Base-by-base conservation (phyloP, 805 yeast genomes). In the Candida alai region DNA sequence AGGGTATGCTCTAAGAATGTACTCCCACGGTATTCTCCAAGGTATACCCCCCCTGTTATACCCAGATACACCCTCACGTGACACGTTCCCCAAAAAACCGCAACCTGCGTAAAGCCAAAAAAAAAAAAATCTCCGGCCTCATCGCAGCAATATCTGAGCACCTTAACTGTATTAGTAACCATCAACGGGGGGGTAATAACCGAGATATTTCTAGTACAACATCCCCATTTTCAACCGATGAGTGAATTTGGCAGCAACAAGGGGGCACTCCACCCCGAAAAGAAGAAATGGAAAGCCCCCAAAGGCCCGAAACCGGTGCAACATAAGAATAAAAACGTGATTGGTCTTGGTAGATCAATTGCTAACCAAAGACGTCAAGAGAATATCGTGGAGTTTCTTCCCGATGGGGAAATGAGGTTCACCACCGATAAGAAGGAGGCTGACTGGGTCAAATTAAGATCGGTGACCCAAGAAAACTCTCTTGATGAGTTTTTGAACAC, bases 401-500 rank as follows among this genome's bases (percentile, higher is more conserved):
- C 95, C 19, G 93, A 83, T 63, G 95, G 94, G 45, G 94, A 84
- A 51, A 74, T 85, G 76, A 70, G 96, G 49, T 88, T 87, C 58
- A 84, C 95, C 13, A 87, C 96, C 0, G 83, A 78, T 42, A 81
- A 80, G 47, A 84, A 77, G 46, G 94, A 86, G 53, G 94, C 87
- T 10, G 74, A 73, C 42, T 87, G 96, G 94, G 94, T 85, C 33
- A 86, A 88, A 44, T 65, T 93, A 52, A 76, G 93, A 55, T 88
- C 97, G 2, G 94, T 93, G 11, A 93, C 97, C 0, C 97, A 93
- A 51, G 97, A 93, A 57, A 77, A 83, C 47, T 82, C 97, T 1
- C 62, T 93, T 37, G 97, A 93, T 61, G 99, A 93, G 62, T 89
- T 93, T 58, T 73, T 93, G 51, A 83, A 80, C 52, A 90, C 97